Evolutionary conservation across 768 basidiomycete genomes (phyloP), one percentile per base, ranked within the genome.

Genomic region (Lanmaoa pseudosensibilis): DNA sequence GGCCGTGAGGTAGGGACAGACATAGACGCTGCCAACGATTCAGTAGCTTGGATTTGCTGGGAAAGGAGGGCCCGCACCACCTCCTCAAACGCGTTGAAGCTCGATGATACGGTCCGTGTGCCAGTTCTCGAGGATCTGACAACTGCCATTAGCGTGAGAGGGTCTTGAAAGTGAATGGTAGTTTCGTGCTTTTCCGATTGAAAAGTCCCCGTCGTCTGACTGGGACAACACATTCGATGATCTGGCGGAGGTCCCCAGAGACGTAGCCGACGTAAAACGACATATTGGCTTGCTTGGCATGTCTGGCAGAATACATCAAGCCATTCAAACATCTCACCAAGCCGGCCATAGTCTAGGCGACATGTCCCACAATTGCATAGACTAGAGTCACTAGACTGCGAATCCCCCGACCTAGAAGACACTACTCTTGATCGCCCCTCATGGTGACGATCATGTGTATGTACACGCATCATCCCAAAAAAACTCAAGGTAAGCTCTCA

Each of bases 191-290:
- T 65, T 87, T 82, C 18, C 94, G 78, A 69, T 98, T 96, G 11
- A 92, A 85, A 23, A 95, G n/a, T n/a, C 94, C 94, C 61, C 91
- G 87, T 64, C 88, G 82, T n/a, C 88, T 90, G 55, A 87, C 82
- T 4, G 93, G 94, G 0, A 98, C 93, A 18, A 95, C 91, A 36
- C 79, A 81, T 45, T 90, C 87, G 1, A 95, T 83, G 18, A 97
- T 87, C 57, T 85, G n/a, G n/a, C n/a, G 84, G 5, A 98, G 76
- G 69, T 97, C n/a, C 92, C 25, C 79, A 2, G 84, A 75, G 33
- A 96, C 83, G 56, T 86, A 89, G 52, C 86, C 83, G 18, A 93
- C 83, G 57, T 95, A 96, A 41, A 87, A 82, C 18, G 84, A 80
- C 10, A 72, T 70, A 11, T 65, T 69, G 0, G 68, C 67, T 46